phyloP scores from a whole-genome alignment of 108 stramenopile genomes.

The Craspedostauros australis region DNA sequence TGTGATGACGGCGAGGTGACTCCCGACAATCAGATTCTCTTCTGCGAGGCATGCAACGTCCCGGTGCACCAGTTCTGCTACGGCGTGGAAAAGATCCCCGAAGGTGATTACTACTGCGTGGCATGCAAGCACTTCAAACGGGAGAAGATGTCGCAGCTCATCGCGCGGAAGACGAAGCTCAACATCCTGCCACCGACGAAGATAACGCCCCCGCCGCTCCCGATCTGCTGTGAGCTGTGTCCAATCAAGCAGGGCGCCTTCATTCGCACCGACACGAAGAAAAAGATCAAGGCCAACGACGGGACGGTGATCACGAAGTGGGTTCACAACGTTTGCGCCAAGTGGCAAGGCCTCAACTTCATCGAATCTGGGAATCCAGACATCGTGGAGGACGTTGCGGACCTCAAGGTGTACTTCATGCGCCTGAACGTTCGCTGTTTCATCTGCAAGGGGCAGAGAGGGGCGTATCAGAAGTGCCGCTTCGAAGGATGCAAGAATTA shows the following conservation, averaged over 20 bases:
- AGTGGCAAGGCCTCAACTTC: conserved; percentile 81
- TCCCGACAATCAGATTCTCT: conserved; percentile 85
- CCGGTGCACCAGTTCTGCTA: conserved; percentile 87
- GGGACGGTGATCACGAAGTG: conserved; percentile 35
- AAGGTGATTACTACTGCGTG: conserved; percentile 85
- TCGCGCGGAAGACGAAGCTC: neutral
- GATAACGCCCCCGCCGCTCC: conserved; percentile 23
- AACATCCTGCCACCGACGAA: conserved; percentile 1
- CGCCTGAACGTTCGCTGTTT: conserved; percentile 32
- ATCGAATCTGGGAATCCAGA: conserved; percentile 29
- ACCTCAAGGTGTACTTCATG: conserved; percentile 48
- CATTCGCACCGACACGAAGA: conserved; percentile 35
- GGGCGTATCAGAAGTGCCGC: conserved; percentile 63
- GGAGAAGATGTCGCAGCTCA: conserved; percentile 32
- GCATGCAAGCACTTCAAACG: conserved; percentile 66
- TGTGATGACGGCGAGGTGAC: conserved; percentile 86
- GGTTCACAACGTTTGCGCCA: conserved; percentile 78
- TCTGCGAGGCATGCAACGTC: conserved; percentile 87
- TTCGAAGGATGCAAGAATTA: conserved; percentile 52
- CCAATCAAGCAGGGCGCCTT: conserved; percentile 73
- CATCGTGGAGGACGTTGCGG: conserved; percentile 60
- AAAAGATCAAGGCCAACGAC: conserved; percentile 1
- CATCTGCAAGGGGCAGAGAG: conserved; percentile 64
- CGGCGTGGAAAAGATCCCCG: conserved; percentile 77
- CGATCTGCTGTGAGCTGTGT: conserved; percentile 78